A percentile compares a stretch with the other conserved stretches of the same genome.
Evolutionary conservation across 1,284 basidiomycete genomes (phyloP).

Genomic region (Cutaneotrichosporon sp.): DNA sequence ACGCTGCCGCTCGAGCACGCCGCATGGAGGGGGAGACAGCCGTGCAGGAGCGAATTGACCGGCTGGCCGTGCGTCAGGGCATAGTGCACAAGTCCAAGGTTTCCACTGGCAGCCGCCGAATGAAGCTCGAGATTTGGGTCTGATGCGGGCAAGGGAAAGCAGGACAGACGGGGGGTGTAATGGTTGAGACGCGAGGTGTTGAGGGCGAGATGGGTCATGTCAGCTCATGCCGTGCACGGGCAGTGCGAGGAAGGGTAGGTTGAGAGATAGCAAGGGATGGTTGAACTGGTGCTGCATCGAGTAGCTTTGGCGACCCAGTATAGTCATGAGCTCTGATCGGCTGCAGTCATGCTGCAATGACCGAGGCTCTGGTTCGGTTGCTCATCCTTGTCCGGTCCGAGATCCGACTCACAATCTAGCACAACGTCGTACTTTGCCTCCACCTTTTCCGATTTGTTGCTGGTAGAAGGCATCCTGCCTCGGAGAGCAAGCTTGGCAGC

Average conservation of each 20-base stretch:
- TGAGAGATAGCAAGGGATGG: not conserved
- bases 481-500: conserved; percentile 10
- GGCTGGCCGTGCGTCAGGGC: conserved; percentile 90
- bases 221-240: conserved; percentile 1
- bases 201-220: not conserved
- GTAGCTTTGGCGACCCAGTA: not conserved
- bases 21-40: conserved; percentile 86
- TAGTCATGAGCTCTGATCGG: not conserved
- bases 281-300: not conserved
- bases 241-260: not conserved
- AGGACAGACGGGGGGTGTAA: not conserved
- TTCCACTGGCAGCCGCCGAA: conserved; percentile 80
- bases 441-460: conserved; percentile 14
- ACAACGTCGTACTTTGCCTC: conserved; percentile 43
- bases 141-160: conserved; percentile 42
- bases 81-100: conserved; percentile 62
- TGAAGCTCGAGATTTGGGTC: conserved; percentile 84
- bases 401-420: conserved; percentile 37
- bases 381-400: not conserved
- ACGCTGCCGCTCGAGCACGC: conserved; percentile 83
- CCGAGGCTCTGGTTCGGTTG: not conserved
- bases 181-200: not conserved
- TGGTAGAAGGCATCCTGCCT: conserved; percentile 15
- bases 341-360: not conserved
- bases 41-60: conserved; percentile 86